phyloP scores from a whole-genome alignment of 352 stramenopile genomes.

The Pilasporangium apinafurcum region DNA sequence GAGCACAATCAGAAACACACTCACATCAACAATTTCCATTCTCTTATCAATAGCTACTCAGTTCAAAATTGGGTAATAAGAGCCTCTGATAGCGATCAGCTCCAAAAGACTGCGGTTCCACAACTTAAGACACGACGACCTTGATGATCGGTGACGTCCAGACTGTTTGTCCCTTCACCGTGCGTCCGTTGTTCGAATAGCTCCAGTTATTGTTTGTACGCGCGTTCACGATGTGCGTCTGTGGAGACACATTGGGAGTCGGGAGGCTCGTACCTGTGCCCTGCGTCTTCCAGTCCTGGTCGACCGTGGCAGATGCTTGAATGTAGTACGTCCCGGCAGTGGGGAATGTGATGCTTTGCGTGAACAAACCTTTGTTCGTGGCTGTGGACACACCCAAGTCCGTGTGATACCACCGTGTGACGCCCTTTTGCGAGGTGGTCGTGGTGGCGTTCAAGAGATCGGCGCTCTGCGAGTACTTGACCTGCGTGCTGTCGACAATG shows the following conservation, averaged over 20 bases:
- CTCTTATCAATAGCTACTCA: no score
- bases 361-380: slow-evolving; percentile 50
- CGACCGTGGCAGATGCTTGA: slow-evolving; percentile 46
- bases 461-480: slow-evolving; percentile 34
- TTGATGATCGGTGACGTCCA: slow-evolving; percentile 37
- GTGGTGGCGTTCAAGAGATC: slow-evolving; percentile 14
- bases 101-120: no score
- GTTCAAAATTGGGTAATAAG: no score
- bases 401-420: slow-evolving; percentile 60
- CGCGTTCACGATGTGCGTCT: slow-evolving; percentile 71
- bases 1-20: no score
- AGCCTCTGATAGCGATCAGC: no score
- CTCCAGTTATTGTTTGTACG: slow-evolving; percentile 52
- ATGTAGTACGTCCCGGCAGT: slow-evolving; percentile 45
- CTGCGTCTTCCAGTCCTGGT: slow-evolving; percentile 60
- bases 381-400: slow-evolving; percentile 22
- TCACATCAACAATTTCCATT: no score
- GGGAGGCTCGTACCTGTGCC: slow-evolving; percentile 23
- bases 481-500: slow-evolving; percentile 49
- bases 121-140: slow-evolving; percentile 1
- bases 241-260: slow-evolving; percentile 40
- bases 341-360: slow-evolving; percentile 25
- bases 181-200: slow-evolving; percentile 43
- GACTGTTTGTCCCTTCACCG: slow-evolving; percentile 40
- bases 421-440: slow-evolving; percentile 28